Evolutionary conservation across 2,329 filamentous ascomycete species (phyloP).

Genomic region (Neonectria hederae): DNA sequence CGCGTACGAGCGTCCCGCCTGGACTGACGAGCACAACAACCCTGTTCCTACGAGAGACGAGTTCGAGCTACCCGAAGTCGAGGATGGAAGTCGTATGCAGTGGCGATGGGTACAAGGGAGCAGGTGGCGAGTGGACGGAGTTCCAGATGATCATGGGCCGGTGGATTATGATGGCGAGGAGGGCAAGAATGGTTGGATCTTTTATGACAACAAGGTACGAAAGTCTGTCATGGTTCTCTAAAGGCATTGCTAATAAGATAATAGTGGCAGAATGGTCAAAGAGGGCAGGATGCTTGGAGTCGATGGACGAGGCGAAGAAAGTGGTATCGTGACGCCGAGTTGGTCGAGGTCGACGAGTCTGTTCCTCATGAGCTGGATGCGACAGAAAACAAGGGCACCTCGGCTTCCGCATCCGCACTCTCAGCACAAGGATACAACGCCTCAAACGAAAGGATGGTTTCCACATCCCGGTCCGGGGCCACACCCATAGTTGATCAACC

Average conservation of each 20-base stretch:
- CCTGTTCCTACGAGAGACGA: constrained; percentile 77
- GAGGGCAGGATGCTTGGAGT: constrained; percentile 90
- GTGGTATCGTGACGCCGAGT: constrained; percentile 96
- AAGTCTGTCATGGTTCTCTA: no score
- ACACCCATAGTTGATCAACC: constrained; percentile 34
- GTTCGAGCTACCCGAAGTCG: constrained; percentile 69
- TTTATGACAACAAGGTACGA: constrained; percentile 92
- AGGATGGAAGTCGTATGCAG: constrained; percentile 65
- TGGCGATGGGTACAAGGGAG: constrained; percentile 86
- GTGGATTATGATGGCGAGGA: constrained; percentile 66
- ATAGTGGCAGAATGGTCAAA: constrained; percentile 88
- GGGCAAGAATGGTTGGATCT: constrained; percentile 87
- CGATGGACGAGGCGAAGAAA: constrained; percentile 92
- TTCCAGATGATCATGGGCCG: constrained; percentile 58
- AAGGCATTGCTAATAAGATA: constrained; percentile 16
- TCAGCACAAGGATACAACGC: constrained; percentile 48
- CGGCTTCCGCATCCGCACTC: constrained; percentile 27
- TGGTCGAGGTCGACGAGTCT: constrained; percentile 74
- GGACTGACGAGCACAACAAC: constrained; percentile 97
- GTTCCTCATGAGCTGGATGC: constrained; percentile 50
- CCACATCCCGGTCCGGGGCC: constrained; percentile 40
- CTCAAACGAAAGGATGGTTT: constrained; percentile 50
- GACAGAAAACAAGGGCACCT: constrained; percentile 45
- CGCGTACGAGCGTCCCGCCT: constrained; percentile 86
- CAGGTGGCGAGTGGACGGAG: constrained; percentile 87